These are phyloP conservation scores for Stereocaulon alpinum DNA, from an alignment of 495 filamentous ascomycete species.

Conservation along the genomic window DNA sequence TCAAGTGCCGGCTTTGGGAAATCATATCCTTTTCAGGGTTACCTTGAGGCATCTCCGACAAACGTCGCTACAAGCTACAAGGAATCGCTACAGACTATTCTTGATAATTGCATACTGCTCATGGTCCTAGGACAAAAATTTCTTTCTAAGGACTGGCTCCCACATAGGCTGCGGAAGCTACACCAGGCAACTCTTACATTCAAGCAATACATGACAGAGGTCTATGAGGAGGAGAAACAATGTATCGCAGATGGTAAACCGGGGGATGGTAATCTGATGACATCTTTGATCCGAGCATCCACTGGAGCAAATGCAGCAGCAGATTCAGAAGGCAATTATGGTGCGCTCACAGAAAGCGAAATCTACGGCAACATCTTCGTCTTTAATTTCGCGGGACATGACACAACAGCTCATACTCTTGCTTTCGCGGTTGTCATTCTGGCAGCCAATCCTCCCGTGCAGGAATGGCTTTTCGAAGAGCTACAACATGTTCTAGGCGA, in stretches of 20 bases:
- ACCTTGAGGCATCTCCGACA: constrained; percentile 7
- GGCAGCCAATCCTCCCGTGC: neutral
- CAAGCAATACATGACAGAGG: constrained; percentile 18
- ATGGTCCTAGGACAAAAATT: constrained; percentile 23
- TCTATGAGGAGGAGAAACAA: constrained; percentile 15
- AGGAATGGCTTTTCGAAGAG: neutral
- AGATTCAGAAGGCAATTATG: neutral
- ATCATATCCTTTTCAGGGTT: constrained; percentile 26
- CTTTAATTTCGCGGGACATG: constrained; percentile 42
- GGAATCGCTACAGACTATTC: constrained; percentile 25
- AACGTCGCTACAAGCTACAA: constrained; percentile 24
- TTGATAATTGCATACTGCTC: constrained; percentile 29
- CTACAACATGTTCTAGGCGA: neutral
- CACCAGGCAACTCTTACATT: constrained; percentile 23
- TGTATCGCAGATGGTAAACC: neutral
- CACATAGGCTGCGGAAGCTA: constrained; percentile 20
- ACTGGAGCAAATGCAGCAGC: neutral
- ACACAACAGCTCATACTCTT: constrained; percentile 34
- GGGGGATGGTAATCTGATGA: neutral
- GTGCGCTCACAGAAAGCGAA: constrained; percentile 25
- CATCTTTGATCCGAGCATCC: neutral
- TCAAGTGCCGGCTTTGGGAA: constrained; percentile 29
- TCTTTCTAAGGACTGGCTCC: constrained; percentile 23
- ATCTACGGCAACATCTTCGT: constrained; percentile 39
- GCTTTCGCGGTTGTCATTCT: too few species aligned